Percentiles rank a stretch among this genome's conserved stretches.
These are phyloP conservation scores for Diplodia mutila DNA, from an alignment of 2,329 filamentous ascomycete genomes.

Conservation along the genomic window DNA sequence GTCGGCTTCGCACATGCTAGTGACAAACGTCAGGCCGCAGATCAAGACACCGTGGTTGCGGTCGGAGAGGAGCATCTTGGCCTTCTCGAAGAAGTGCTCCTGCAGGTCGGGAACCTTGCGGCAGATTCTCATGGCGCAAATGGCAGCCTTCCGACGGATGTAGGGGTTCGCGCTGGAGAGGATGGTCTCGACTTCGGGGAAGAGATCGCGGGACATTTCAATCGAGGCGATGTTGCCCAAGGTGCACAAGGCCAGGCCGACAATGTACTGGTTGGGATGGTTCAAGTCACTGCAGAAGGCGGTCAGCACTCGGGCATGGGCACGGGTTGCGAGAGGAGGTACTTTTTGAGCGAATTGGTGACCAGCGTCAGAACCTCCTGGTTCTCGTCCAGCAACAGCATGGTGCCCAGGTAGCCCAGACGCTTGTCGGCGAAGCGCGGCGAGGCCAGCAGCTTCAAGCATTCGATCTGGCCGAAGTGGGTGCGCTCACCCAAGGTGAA, in stretches of 20 bases:
- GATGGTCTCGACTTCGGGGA: constrained; percentile 91
- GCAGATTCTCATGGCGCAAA: constrained; percentile 99
- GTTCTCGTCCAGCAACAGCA: constrained; percentile 94
- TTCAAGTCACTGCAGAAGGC: constrained; percentile 75
- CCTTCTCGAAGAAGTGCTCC: constrained; percentile 96
- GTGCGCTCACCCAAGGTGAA: constrained; percentile 97
- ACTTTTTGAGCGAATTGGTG: constrained; percentile 98
- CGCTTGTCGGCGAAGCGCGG: constrained; percentile 98
- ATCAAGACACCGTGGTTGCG: constrained; percentile 94
- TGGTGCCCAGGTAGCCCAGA: constrained; percentile 92
- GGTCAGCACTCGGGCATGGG: constrained; percentile 27
- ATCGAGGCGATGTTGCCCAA: constrained; percentile 96
- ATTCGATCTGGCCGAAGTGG: constrained; percentile 99
- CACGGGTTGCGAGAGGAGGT: constrained; percentile 32
- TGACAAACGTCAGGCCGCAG: constrained; percentile 88
- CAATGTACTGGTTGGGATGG: constrained; percentile 97
- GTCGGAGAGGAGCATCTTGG: constrained; percentile 83
- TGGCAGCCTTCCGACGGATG: constrained; percentile 91
- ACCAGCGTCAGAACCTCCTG: constrained; percentile 97
- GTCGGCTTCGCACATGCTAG: constrained; percentile 91
- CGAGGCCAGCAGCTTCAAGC: constrained; percentile 93
- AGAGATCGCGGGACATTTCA: constrained; percentile 97
- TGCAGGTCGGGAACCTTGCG: constrained; percentile 96
- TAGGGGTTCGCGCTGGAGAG: constrained; percentile 96
- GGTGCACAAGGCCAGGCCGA: constrained; percentile 93